phyloP scores from a whole-genome alignment of 179 eudicot genomes.

The Vitellaria paradoxa region DNA sequence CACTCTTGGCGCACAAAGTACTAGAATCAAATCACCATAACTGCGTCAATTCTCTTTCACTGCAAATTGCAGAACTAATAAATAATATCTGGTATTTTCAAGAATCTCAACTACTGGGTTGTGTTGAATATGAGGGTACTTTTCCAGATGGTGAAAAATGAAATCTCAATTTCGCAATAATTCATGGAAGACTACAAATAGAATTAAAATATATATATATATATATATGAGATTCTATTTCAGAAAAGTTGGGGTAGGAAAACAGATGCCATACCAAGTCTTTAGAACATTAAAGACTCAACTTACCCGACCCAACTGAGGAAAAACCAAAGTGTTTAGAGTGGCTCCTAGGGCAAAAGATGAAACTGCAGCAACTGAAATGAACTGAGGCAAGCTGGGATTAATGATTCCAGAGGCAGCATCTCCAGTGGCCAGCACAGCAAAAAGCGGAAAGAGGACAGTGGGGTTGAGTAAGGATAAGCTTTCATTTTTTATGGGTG shows the following conservation, averaged over 20 bases:
- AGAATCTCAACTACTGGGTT: too few species aligned
- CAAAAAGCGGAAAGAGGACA: constrained; percentile 64
- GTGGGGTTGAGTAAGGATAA: constrained; percentile 60
- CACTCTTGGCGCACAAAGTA: too few species aligned
- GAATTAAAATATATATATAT: neutral
- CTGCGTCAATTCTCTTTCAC: too few species aligned
- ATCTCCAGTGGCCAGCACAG: constrained; percentile 81
- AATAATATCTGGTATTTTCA: too few species aligned
- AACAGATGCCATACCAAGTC: constrained; percentile 5
- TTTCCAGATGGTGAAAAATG: neutral
- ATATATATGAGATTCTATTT: neutral
- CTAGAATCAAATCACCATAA: too few species aligned
- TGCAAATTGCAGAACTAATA: too few species aligned
- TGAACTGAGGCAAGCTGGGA: constrained; percentile 85
- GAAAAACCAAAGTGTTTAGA: constrained; percentile 61
- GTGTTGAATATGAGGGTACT: too few species aligned
- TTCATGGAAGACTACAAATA: neutral
- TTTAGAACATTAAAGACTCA: neutral
- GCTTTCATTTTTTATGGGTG: constrained; percentile 54
- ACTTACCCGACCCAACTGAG: constrained; percentile 73
- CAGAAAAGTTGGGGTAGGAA: neutral
- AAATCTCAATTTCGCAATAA: neutral
- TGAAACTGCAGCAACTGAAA: constrained; percentile 67
- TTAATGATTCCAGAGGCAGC: constrained; percentile 85
- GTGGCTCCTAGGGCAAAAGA: constrained; percentile 79